These are phyloP conservation scores for Magnolia changhungtana DNA, from an alignment of 164 flowering plant genomes.

Conservation along the genomic window DNA sequence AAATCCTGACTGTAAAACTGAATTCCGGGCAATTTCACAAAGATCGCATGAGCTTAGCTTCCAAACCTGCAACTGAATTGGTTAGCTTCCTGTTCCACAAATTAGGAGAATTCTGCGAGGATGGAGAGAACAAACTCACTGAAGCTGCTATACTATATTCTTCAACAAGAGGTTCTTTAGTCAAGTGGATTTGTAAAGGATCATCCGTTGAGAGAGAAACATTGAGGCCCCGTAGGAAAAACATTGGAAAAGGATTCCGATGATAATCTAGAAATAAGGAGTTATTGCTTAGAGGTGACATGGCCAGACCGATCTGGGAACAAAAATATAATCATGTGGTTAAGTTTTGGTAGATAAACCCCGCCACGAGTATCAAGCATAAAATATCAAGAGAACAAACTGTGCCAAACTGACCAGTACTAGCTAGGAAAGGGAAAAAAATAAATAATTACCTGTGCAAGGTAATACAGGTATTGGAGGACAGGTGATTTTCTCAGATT, in stretches of 20 bases:
- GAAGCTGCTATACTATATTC: slow-evolving; percentile 99
- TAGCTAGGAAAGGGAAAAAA: not conserved
- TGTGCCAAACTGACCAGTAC: no score
- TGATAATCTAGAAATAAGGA: slow-evolving; percentile 87
- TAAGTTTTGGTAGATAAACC: slow-evolving; percentile 2
- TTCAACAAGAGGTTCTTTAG: slow-evolving; percentile 95
- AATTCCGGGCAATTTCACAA: slow-evolving; percentile 96
- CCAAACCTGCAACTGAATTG: slow-evolving; percentile 64
- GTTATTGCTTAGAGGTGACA: slow-evolving; percentile 98
- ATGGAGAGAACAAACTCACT: slow-evolving; percentile 40
- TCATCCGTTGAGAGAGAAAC: slow-evolving; percentile 98
- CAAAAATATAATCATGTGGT: slow-evolving; percentile 2
- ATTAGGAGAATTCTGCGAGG: not conserved
- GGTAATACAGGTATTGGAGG: slow-evolving; percentile 87
- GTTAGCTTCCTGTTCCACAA: not conserved
- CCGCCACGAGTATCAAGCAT: not conserved
- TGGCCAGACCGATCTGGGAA: slow-evolving; percentile 88
- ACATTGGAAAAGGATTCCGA: slow-evolving; percentile 85
- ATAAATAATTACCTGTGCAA: slow-evolving; percentile 62
- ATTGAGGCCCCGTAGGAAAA: slow-evolving; percentile 88
- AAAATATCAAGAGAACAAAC: not conserved
- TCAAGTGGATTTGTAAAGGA: slow-evolving; percentile 94
- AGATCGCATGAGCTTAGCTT: slow-evolving; percentile 89
- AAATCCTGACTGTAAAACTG: slow-evolving; percentile 92
- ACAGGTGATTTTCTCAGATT: slow-evolving; percentile 96